Conservation (phyloP, 192 early-diverging fungal genomes). For the Podila horticola region DNA sequence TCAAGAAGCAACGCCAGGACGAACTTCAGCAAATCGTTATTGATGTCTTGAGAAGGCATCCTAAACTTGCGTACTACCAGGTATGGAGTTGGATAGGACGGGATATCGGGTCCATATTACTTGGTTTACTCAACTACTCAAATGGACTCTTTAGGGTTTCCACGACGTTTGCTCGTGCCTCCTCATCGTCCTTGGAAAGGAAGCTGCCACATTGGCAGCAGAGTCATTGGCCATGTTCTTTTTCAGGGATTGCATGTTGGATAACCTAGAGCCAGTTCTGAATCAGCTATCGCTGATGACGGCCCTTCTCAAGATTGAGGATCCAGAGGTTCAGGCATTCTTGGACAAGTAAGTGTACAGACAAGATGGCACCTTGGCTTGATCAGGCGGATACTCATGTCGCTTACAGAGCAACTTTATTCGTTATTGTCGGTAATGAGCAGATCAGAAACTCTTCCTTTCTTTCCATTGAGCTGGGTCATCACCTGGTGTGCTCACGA, state of each 20-base stretch:
- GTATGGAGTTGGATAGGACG: constrained; percentile 14
- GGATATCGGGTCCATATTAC: not conserved
- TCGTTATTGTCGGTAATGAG: not conserved
- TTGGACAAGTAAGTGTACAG: constrained; percentile 50
- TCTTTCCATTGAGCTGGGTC: constrained; percentile 67
- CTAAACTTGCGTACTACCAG: constrained; percentile 64
- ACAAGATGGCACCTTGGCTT: not conserved
- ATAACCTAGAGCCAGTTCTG: constrained; percentile 59
- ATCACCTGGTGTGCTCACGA: constrained; percentile 73
- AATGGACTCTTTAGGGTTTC: constrained; percentile 52
- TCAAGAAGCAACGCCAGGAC: constrained; percentile 55
- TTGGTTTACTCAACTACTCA: not conserved
- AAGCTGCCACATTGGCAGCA: constrained; percentile 49
- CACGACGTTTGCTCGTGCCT: constrained; percentile 65
- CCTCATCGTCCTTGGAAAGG: constrained; percentile 53
- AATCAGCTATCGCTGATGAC: constrained; percentile 54
- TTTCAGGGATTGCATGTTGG: constrained; percentile 65
- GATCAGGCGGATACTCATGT: not conserved
- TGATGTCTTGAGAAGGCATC: constrained; percentile 58
- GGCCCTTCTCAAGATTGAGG: constrained; percentile 53
- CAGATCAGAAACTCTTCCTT: constrained; percentile 59
- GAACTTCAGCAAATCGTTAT: constrained; percentile 61
- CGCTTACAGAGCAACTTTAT: not conserved
- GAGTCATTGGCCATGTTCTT: constrained; percentile 61
- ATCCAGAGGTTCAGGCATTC: constrained; percentile 54